Evolutionary conservation across 2,329 filamentous ascomycete species (phyloP), one percentile per base, ranked within the genome.

Genomic region (Karstenula rhodostoma): DNA sequence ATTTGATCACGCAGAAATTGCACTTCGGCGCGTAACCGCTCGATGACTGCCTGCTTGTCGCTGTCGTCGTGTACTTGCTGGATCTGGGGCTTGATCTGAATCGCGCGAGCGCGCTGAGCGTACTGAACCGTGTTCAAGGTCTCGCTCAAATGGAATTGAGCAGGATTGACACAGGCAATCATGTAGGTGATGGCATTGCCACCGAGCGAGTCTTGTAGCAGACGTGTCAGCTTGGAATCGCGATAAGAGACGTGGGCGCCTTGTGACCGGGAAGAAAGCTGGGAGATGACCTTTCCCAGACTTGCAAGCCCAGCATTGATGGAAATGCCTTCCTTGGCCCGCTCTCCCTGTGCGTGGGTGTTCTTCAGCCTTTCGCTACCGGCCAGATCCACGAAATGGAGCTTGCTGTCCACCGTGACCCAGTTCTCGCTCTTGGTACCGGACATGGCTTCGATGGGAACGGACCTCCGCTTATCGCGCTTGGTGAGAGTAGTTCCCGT

Each of bases 161-260:
- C 93, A 0, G 94, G 94, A 0, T 94, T 99, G 32, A 99, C 94
- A 79, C 95, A 99, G 9, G 95, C 95, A 80, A 99, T 95, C 95
- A 99, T 98, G 81, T 98, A 99, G 0, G 95, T 99, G 75, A 97
- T 96, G 37, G 95, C 95, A 75, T 96, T 98, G 4, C 95, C 95
- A 59, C 95, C 95, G 5, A 99, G 85, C 0, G 95, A 99, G 79
- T 99, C 95, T 82, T 99, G 95, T 19, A 99, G 86, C 25, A 99
- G 84, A 61, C 95, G 90, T 12, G 95, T 99, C 69, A 99, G 88
- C 76, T 93, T 94, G n/a, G 95, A 98, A 80, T 99, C 95, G 65
- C 95, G 92, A 77, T 99, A 99, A 1, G 95, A 99, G 59, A 99
- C 94, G 79, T 98, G 93, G 4, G 93, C 90, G 50, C 93, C 93